Evolutionary conservation across 495 filamentous ascomycete species (phyloP).

Genomic region (Articulospora tetracladia): DNA sequence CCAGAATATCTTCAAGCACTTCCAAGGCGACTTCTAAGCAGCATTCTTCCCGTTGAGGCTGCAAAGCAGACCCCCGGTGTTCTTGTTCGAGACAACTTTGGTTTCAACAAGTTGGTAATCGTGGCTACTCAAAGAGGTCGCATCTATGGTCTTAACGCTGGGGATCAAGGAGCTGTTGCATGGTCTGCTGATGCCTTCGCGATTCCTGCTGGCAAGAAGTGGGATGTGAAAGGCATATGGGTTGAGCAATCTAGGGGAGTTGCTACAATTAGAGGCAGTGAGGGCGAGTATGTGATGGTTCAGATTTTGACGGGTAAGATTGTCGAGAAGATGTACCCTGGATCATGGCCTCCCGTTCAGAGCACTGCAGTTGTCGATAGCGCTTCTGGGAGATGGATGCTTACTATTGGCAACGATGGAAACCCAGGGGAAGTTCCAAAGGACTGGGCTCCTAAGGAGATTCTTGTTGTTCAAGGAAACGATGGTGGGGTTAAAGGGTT

Average conservation of each 20-base stretch:
- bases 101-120: slow-evolving; percentile 77
- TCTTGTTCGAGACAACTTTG: slow-evolving; percentile 72
- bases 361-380: slow-evolving; percentile 49
- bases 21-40: slow-evolving; percentile 62
- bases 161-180: slow-evolving; percentile 66
- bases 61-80: slow-evolving; percentile 37
- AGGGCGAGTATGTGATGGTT: slow-evolving; percentile 54
- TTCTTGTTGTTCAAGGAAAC: slow-evolving; percentile 57
- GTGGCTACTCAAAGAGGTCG: slow-evolving; percentile 78
- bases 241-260: slow-evolving; percentile 48
- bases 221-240: slow-evolving; percentile 66
- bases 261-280: slow-evolving; percentile 53
- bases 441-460: slow-evolving; percentile 39
- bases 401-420: slow-evolving; percentile 44
- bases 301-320: slow-evolving; percentile 55
- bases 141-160: slow-evolving; percentile 73
- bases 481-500: slow-evolving; percentile 61
- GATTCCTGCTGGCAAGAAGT: slow-evolving; percentile 46
- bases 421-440: slow-evolving; percentile 34
- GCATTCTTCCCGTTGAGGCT: slow-evolving; percentile 55
- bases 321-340: slow-evolving; percentile 35
- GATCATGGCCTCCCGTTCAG: slow-evolving; percentile 34
- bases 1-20: slow-evolving; percentile 66
- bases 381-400: slow-evolving; percentile 41
- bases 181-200: slow-evolving; percentile 65